Evolutionary conservation across 2,329 filamentous ascomycete genomes (phyloP).

Genomic region (Penicillium sp.): DNA sequence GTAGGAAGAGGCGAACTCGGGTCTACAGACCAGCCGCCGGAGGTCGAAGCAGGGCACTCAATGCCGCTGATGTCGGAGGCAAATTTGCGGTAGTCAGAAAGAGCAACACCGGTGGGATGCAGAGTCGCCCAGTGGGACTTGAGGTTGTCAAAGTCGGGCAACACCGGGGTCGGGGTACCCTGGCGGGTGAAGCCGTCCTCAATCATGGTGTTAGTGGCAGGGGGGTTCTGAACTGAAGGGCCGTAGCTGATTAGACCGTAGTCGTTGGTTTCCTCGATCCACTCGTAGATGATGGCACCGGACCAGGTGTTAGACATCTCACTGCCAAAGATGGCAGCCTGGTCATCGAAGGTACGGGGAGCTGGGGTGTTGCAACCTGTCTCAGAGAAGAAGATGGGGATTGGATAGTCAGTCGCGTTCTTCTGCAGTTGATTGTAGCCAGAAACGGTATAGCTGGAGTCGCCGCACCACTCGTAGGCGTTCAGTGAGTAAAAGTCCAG

Average conservation of each 20-base stretch:
- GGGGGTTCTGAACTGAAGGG: slow-evolving; percentile 50
- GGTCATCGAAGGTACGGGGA: slow-evolving; percentile 52
- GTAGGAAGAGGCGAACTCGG: slow-evolving; percentile 65
- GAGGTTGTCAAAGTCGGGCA: slow-evolving; percentile 74
- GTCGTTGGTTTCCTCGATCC: slow-evolving; percentile 77
- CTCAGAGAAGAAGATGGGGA: slow-evolving; percentile 88
- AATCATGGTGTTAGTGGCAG: slow-evolving; percentile 51
- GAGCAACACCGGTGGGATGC: slow-evolving; percentile 62
- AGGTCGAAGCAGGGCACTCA: slow-evolving; percentile 64
- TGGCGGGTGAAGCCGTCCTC: slow-evolving; percentile 63
- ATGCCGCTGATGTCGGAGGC: slow-evolving; percentile 57
- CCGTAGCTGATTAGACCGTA: slow-evolving; percentile 80
- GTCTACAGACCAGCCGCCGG: slow-evolving; percentile 66
- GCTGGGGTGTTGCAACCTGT: slow-evolving; percentile 66
- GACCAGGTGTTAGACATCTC: slow-evolving; percentile 68
- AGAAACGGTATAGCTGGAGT: slow-evolving; percentile 52
- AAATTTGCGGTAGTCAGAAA: slow-evolving; percentile 61
- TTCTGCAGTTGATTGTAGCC: slow-evolving; percentile 66
- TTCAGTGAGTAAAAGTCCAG: slow-evolving; percentile 84
- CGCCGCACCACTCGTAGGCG: slow-evolving; percentile 74
- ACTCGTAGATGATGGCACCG: slow-evolving; percentile 81
- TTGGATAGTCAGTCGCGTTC: slow-evolving; percentile 64
- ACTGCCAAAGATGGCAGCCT: slow-evolving; percentile 67
- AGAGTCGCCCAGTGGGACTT: slow-evolving; percentile 69
- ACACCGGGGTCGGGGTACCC: slow-evolving; percentile 67